phyloP scores from a whole-genome alignment of 1,284 basidiomycete species.

The Farysia itapuensis region DNA sequence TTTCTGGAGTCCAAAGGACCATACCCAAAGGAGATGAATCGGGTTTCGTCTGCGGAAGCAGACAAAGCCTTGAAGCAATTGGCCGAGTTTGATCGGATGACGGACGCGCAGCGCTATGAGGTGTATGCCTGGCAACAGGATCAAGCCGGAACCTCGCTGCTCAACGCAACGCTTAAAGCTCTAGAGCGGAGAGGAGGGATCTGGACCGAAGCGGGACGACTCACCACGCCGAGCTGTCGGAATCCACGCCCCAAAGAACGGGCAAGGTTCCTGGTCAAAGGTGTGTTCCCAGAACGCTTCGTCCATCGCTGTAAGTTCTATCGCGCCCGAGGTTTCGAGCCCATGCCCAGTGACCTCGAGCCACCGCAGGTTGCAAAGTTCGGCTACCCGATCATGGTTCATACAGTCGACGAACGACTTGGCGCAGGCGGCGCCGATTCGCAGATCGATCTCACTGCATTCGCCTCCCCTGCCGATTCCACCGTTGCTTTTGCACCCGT shows the following conservation, averaged over 20 bases:
- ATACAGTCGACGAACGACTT: conserved; percentile 15
- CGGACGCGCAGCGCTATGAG: conserved; percentile 15
- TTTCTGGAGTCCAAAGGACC: conserved; percentile 22
- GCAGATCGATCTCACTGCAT: conserved; percentile 16
- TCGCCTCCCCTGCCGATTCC: not conserved
- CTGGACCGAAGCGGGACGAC: conserved; percentile 24
- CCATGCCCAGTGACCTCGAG: conserved; percentile 23
- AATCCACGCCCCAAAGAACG: conserved; percentile 15
- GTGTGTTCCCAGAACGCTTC: conserved; percentile 27
- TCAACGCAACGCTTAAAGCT: conserved; percentile 13
- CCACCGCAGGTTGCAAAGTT: conserved; percentile 16
- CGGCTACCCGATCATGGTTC: conserved; percentile 15
- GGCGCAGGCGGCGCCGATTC: conserved; percentile 14
- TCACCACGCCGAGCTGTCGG: conserved; percentile 24
- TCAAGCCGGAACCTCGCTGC: conserved; percentile 3
- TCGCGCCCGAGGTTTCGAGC: conserved; percentile 16
- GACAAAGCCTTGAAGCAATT: not conserved
- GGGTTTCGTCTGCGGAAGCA: conserved; percentile 9
- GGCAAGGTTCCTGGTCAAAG: conserved; percentile 27
- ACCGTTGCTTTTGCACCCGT: too few species aligned
- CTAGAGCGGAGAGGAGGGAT: conserved; percentile 23
- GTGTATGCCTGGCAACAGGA: conserved; percentile 10
- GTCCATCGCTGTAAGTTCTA: conserved; percentile 20
- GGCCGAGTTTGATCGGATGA: conserved; percentile 10
- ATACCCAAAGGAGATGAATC: conserved; percentile 37